Conservation (phyloP, 129 eudicot species). For the carrot (Daucus carota) region DNA sequence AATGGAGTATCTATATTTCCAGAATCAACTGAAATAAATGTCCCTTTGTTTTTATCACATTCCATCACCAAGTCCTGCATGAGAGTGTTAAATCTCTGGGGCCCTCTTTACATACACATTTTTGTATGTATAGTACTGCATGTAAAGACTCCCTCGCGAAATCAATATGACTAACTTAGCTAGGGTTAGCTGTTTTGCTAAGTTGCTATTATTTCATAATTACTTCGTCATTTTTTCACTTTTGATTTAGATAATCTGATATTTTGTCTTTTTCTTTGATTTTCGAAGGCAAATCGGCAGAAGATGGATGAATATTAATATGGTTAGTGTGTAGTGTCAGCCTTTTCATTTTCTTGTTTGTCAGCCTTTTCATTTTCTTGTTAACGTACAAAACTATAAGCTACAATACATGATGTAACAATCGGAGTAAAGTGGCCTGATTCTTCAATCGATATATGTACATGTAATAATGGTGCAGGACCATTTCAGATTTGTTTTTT, state of each 20-base stretch:
- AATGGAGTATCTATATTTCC: neutral
- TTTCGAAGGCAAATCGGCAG: neutral
- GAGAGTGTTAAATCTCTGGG: constrained; percentile 13
- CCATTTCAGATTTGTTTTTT: constrained; percentile 4
- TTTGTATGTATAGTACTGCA: too few species aligned
- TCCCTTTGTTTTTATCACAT: constrained; percentile 13
- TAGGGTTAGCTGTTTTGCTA: too few species aligned
- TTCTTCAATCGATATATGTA: neutral
- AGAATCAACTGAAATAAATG: constrained; percentile 9
- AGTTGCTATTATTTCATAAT: too few species aligned
- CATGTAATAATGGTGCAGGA: neutral
- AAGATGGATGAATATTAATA: neutral
- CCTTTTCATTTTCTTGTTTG: neutral
- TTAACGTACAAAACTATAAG: neutral
- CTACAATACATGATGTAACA: neutral
- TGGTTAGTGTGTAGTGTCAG: neutral
- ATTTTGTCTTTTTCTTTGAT: neutral
- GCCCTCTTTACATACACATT: neutral
- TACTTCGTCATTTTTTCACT: too few species aligned
- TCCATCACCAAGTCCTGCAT: constrained; percentile 16
- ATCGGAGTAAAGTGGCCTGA: neutral
- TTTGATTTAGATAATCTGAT: too few species aligned
- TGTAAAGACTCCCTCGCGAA: too few species aligned
- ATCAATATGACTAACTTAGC: too few species aligned
- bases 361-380: neutral